A percentile compares a stretch with the other conserved stretches of the same genome.
These are phyloP conservation scores for Paracoccidioides brasiliensis DNA, from an alignment of 2,329 filamentous ascomycete genomes.

Conservation along the genomic window DNA sequence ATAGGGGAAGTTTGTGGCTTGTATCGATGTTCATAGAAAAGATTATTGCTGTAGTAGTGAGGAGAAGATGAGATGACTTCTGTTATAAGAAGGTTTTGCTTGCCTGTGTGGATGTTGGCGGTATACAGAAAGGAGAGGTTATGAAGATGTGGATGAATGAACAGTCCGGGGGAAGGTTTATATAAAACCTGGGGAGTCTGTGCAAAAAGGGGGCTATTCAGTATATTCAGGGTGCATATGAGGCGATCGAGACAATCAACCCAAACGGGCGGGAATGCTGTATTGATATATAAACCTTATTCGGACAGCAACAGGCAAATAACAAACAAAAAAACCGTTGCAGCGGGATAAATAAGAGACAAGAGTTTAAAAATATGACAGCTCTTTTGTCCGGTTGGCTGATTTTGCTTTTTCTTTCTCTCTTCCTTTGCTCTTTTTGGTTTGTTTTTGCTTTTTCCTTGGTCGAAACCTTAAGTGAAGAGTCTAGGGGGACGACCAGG, in stretches of 20 bases:
- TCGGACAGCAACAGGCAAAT: neutral
- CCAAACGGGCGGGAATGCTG: neutral
- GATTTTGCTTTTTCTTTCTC: neutral
- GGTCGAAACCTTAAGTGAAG: neutral
- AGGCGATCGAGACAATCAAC: slow-evolving; percentile 3
- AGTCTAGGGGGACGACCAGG: neutral
- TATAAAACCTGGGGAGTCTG: neutral
- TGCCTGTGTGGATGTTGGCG: neutral
- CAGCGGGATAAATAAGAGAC: neutral
- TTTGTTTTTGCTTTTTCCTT: neutral
- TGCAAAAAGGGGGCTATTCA: neutral
- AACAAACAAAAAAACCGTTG: slow-evolving; percentile 4
- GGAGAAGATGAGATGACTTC: neutral
- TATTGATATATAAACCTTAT: neutral
- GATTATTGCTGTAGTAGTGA: neutral
- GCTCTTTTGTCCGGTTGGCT: neutral
- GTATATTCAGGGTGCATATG: neutral
- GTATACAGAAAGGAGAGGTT: neutral
- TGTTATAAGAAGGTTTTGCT: neutral
- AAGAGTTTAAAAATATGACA: slow-evolving; percentile 4
- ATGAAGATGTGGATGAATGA: neutral
- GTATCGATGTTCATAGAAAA: neutral
- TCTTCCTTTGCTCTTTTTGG: neutral
- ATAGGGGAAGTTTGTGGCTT: neutral
- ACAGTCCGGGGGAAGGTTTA: neutral